Conservation (phyloP, 495 filamentous ascomycete genomes). For the Penicillium lividum region DNA sequence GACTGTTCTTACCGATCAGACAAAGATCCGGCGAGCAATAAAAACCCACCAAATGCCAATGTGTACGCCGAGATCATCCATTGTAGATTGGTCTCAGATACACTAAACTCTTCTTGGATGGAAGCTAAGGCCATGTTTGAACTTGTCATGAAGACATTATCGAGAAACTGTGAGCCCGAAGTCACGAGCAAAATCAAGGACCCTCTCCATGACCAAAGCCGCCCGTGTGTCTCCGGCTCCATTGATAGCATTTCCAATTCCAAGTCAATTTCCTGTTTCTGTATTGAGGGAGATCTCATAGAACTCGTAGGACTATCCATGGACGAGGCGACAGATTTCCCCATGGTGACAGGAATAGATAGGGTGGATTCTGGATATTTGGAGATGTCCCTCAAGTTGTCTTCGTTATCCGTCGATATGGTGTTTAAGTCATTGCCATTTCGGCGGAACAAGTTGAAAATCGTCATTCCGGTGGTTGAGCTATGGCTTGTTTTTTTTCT, state of each 20-base stretch:
- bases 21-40: constrained; percentile 35
- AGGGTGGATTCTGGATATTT: constrained; percentile 25
- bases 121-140: constrained; percentile 39
- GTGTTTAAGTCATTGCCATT: constrained; percentile 1
- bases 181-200: constrained; percentile 38
- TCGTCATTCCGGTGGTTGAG: constrained; percentile 19
- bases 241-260: constrained; percentile 17
- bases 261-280: constrained; percentile 22
- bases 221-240: constrained; percentile 29
- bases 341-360: constrained; percentile 21
- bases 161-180: constrained; percentile 40
- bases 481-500: background rate
- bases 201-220: constrained; percentile 35
- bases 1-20: constrained; percentile 32
- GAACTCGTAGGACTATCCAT: constrained; percentile 15
- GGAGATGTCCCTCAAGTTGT: constrained; percentile 1
- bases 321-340: background rate
- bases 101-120: constrained; percentile 38
- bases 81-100: constrained; percentile 35
- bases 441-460: constrained; percentile 19
- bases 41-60: constrained; percentile 38
- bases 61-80: constrained; percentile 46
- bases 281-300: constrained; percentile 21
- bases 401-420: constrained; percentile 9
- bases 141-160: constrained; percentile 45